Evolutionary conservation across 2,329 filamentous ascomycete genomes (phyloP), one percentile per base, ranked within the genome.

Genomic region (Sporothrix inflata): DNA sequence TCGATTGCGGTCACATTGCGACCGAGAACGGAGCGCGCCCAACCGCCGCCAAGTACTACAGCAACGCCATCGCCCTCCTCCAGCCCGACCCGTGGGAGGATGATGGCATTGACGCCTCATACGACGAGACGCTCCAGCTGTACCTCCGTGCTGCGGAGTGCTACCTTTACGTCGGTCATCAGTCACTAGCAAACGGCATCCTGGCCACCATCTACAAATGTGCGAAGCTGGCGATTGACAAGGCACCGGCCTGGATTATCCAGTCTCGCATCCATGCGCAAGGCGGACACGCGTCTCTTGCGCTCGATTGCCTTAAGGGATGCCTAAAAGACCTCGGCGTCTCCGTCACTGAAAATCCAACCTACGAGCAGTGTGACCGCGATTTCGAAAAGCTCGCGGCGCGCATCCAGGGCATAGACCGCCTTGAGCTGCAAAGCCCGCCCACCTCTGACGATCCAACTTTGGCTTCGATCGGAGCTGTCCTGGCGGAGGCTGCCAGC

Each of bases 31-130:
- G 94, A 19, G 94, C 94, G 1, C 87, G 93, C 71, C 89, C 91
- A 2, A 96, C 94, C 2, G 93, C 94, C 0, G 87, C 94, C 8
- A 93, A 91, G 79, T 97, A 94, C 78, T 97, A 94, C 80, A 88
- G 87, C 60, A 88, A 90, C 71, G 94, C 93, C 66, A 86, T 97
- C 61, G 85, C 86, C 11, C 85, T 98, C n/a, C 85, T 98, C 16
- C 94, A 97, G 78, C 84, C 91, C 7, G 83, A 92, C 70, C 90
- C 92, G 0, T 98, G 95, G 95, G 85, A 88, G 55, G 90, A 92
- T 40, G 85, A 84, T 7, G 80, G 83, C 16, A 85, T 88, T 5
- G 95, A 98, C 78, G 91, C 92, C 0, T 91, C 89, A 61, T 97
- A 97, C 77, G 90, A 94, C 12, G 95, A 98, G 82, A 97, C 94